A percentile compares a stretch with the other conserved stretches of the same genome.
Evolutionary conservation across 2,329 filamentous ascomycete species (phyloP).

Genomic region (Fusarium sp.): DNA sequence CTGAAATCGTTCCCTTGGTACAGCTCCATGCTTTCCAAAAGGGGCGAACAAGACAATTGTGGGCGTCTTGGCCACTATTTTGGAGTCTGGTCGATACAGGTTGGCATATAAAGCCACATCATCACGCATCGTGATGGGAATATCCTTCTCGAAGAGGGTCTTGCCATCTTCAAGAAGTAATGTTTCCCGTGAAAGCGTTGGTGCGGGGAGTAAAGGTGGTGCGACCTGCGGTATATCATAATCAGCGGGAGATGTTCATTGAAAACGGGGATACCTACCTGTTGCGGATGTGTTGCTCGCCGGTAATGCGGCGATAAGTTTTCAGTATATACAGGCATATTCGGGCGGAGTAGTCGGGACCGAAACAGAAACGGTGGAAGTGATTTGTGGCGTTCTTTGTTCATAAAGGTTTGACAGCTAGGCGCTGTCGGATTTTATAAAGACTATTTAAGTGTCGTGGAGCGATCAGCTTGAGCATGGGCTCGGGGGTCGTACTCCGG

Average conservation of each 20-base stretch:
- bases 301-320: too few species aligned
- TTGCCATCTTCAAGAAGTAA: constrained; percentile 1
- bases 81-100: constrained; percentile 3
- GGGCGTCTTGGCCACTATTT: not conserved
- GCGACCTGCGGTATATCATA: not conserved
- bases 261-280: too few species aligned
- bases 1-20: constrained; percentile 11
- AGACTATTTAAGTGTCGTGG: too few species aligned
- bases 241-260: not conserved
- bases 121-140: not conserved
- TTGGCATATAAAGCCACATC: not conserved
- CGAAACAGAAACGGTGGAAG: too few species aligned
- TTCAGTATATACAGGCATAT: too few species aligned
- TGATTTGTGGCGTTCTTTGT: too few species aligned
- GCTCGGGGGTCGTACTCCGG: too few species aligned
- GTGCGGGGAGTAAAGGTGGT: not conserved
- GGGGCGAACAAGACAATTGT: constrained; percentile 11
- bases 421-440: too few species aligned
- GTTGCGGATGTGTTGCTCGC: too few species aligned
- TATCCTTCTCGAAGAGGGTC: not conserved
- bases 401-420: too few species aligned
- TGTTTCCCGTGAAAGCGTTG: not conserved
- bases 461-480: too few species aligned
- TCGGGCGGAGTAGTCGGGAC: too few species aligned
- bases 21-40: constrained; percentile 22